A percentile compares a stretch with the other conserved stretches of the same genome.
Evolutionary conservation across 2,329 filamentous ascomycete species (phyloP).

Genomic region (Fusarium camptoceras): DNA sequence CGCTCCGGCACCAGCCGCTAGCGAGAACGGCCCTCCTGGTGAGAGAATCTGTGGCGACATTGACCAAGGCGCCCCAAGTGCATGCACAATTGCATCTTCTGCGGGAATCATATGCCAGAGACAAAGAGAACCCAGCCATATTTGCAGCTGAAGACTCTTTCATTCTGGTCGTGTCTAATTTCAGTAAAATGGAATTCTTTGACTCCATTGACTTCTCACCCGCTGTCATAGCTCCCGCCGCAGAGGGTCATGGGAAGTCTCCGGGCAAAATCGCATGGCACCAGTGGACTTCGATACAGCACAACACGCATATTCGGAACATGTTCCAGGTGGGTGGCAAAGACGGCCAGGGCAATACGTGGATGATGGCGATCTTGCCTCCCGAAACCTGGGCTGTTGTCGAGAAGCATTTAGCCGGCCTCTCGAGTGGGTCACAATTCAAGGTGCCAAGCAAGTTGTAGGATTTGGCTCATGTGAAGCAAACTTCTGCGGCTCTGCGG

Average conservation of each 20-base stretch:
- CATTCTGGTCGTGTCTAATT: slow-evolving; percentile 2
- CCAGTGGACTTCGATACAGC: slow-evolving; percentile 7
- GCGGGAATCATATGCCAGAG: not conserved
- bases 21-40: slow-evolving; percentile 6
- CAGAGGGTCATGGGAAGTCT: not conserved
- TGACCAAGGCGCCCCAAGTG: not conserved
- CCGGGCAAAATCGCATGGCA: slow-evolving; percentile 6
- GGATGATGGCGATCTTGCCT: slow-evolving; percentile 13
- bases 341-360: slow-evolving; percentile 2
- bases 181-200: slow-evolving; percentile 8
- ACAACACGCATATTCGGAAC: slow-evolving; percentile 1
- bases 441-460: not conserved
- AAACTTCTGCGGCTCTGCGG: not conserved
- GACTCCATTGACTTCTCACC: slow-evolving; percentile 10
- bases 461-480: not conserved
- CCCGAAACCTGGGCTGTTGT: not conserved
- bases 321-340: slow-evolving; percentile 17
- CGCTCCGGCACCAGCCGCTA: slow-evolving; percentile 5
- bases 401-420: slow-evolving; percentile 9
- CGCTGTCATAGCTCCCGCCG: not conserved
- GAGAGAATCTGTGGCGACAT: slow-evolving; percentile 3
- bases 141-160: slow-evolving; percentile 3
- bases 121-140: not conserved
- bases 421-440: not conserved
- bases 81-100: slow-evolving; percentile 2